Conservation (phyloP, 192 early-diverging fungal genomes). For the Gamsiella multidivaricata region DNA sequence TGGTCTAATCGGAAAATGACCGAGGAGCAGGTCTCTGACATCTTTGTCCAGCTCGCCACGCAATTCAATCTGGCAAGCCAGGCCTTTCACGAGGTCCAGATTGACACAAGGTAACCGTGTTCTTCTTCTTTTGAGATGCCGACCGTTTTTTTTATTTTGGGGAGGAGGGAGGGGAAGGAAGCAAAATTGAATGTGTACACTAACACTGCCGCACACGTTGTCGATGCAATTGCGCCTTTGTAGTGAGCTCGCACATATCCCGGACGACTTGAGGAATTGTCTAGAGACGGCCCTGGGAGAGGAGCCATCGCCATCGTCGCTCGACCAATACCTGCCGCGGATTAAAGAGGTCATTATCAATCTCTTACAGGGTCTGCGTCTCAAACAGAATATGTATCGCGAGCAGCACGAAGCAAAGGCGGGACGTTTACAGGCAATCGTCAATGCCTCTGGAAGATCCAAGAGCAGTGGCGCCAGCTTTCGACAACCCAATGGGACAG, state of each 20-base stretch:
- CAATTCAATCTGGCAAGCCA: slow-evolving; percentile 59
- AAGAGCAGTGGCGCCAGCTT: too few species aligned
- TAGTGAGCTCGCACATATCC: slow-evolving; percentile 60
- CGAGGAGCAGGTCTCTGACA: slow-evolving; percentile 59
- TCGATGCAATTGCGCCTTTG: too few species aligned
- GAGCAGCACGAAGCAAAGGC: slow-evolving; percentile 42
- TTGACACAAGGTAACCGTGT: slow-evolving; percentile 50
- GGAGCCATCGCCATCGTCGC: slow-evolving; percentile 49
- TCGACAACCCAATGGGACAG: too few species aligned
- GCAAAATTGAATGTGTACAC: too few species aligned
- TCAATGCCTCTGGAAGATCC: neutral
- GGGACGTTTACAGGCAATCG: slow-evolving; percentile 6
- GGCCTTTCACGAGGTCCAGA: slow-evolving; percentile 42
- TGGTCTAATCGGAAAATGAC: slow-evolving; percentile 56
- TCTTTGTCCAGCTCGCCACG: slow-evolving; percentile 55
- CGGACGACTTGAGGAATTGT: slow-evolving; percentile 56
- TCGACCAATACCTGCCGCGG: slow-evolving; percentile 63
- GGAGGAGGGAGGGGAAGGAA: too few species aligned
- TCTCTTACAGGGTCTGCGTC: slow-evolving; percentile 62
- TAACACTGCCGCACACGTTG: too few species aligned
- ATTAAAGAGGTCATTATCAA: slow-evolving; percentile 65
- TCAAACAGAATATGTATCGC: slow-evolving; percentile 60
- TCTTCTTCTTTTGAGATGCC: too few species aligned
- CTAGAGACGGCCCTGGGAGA: slow-evolving; percentile 59
- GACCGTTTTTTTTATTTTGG: too few species aligned